A percentile compares a stretch with the other conserved stretches of the same genome.
These are phyloP conservation scores for Coleophoma eucalyptorum DNA, from an alignment of 2,329 filamentous ascomycete genomes.

Conservation along the genomic window DNA sequence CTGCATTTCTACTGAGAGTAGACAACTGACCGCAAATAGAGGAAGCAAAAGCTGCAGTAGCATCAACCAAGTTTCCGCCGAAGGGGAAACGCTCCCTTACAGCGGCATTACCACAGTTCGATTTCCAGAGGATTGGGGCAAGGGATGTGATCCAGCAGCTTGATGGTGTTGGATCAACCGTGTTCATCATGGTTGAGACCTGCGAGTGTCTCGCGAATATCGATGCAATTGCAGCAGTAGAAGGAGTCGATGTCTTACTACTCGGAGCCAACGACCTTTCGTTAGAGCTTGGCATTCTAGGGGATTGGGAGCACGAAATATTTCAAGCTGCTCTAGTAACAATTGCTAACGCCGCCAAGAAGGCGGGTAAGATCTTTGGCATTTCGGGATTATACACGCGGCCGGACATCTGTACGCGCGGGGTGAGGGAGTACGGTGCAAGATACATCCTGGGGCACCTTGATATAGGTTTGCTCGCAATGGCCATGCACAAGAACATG, in stretches of 20 bases:
- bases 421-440: not conserved
- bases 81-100: constrained; percentile 14
- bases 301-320: constrained; percentile 12
- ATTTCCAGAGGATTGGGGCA: constrained; percentile 6
- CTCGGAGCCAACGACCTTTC: constrained; percentile 29
- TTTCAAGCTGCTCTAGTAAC: constrained; percentile 14
- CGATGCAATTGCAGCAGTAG: constrained; percentile 26
- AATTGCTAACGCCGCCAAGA: constrained; percentile 14
- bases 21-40: constrained; percentile 2
- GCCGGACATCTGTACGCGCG: not conserved
- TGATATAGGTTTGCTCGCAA: not conserved
- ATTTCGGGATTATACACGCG: constrained; percentile 20
- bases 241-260: constrained; percentile 27
- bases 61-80: constrained; percentile 18
- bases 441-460: not conserved
- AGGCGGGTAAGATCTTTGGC: constrained; percentile 18
- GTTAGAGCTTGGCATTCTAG: constrained; percentile 20
- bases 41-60: constrained; percentile 17
- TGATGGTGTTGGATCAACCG: constrained; percentile 9
- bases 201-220: constrained; percentile 18
- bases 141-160: constrained; percentile 6
- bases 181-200: constrained; percentile 18
- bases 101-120: constrained; percentile 18
- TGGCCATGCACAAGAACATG: not conserved
- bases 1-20: no score